Base-by-base conservation (phyloP, 352 stramenopile species). In the Thalassiosira livingstoniorum region DNA sequence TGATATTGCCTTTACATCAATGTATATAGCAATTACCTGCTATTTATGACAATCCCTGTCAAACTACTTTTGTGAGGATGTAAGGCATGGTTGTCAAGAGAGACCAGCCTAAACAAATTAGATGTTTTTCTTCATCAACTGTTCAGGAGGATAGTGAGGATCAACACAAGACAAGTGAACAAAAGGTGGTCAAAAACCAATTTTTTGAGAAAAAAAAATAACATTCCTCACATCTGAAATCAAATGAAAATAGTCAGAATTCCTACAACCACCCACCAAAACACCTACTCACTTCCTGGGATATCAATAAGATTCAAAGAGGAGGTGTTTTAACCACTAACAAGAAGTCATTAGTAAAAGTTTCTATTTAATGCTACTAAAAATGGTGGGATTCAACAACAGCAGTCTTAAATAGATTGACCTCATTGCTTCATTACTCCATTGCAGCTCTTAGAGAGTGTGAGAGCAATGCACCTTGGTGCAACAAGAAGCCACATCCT, bases 41-140 rank as follows among this genome's bases (percentile, higher is more conserved):
- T 82, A 18, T 82, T 73, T 57, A 25, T 75, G 29, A 39, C 70
- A 23, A 77, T 81, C 29, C 47, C 64, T 1, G 29, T 70, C 53
- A 85, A 77, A 37, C 34, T 74, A 37, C 62, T 85, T 37, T 35
- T 85, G 11, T 81, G 69, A 63, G 70, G 70, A 67, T 85, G 70
- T 27, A 29, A 85, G 63, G 67, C 23, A 21, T 85, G 78, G 78
- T 37, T 34, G 2, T 29, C 79, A 0, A 39, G 60, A 62, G 25
- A 69, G 39, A n/a, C 32, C 7, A 35, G 43, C n/a, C n/a, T 75
- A 13, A 31, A 42, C 0, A 75, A 84, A 43, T 35, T 84, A 15
- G 43, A 84, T 25, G 25, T 32, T 21, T 84, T 79, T 37, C 32
- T 66, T 5, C 76, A 79, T 35, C 37, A 47, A 39, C 54, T 23